phyloP scores from a whole-genome alignment of 257 asterid genomes.

The Penstemon eatonii region DNA sequence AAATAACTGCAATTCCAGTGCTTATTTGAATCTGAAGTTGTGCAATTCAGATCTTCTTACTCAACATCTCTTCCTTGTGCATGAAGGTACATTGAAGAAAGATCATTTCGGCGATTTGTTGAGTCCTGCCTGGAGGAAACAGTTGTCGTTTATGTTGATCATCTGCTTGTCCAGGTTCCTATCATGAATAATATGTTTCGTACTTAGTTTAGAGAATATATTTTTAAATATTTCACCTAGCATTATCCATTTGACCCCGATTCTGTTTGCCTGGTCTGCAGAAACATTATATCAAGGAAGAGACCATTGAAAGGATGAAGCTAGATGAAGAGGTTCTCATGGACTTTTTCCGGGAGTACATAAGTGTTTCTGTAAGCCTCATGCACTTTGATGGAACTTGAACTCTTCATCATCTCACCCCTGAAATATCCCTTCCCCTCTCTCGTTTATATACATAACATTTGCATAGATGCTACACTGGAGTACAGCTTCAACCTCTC shows the following conservation, averaged over 20 bases:
- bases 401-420: not conserved
- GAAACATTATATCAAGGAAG: conserved; percentile 97
- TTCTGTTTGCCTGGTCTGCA: conserved; percentile 29
- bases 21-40: not conserved
- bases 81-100: conserved; percentile 89
- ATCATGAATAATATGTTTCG: conserved; percentile 3
- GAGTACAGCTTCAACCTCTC: no score
- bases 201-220: not conserved
- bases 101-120: conserved; percentile 90
- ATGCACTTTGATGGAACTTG: conserved; percentile 17
- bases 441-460: no score
- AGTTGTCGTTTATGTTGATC: conserved; percentile 85
- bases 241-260: conserved; percentile 21
- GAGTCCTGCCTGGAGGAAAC: conserved; percentile 98
- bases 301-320: conserved; percentile 97
- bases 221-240: conserved; percentile 4
- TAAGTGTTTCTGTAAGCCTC: conserved; percentile 80
- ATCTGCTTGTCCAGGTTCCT: conserved; percentile 79
- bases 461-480: no score
- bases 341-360: conserved; percentile 91
- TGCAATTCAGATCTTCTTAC: not conserved
- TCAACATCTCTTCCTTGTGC: conserved; percentile 6
- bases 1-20: conserved; percentile 22
- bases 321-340: conserved; percentile 93
- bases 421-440: no score